Base-by-base conservation (phyloP, 495 filamentous ascomycete species). In the Neurospora tetraspora region DNA sequence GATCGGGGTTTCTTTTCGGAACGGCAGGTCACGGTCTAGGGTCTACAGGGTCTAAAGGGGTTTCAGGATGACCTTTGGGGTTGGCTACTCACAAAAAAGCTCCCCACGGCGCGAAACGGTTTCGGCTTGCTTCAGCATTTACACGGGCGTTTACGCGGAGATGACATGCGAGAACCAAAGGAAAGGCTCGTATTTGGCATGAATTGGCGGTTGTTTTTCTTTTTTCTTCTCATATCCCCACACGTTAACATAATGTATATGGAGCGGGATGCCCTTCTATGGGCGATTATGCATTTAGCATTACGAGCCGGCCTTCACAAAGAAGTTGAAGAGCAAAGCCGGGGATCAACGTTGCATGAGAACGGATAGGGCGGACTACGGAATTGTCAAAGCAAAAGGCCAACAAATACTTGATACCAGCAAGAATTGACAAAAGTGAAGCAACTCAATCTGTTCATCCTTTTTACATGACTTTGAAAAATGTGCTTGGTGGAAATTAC, bases 111-210 rank as follows among this genome's bases (percentile, higher is more conserved):
- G 72, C 40, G 36, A 43, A 70, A 70, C 38, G 68, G 37, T 23
- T 39, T 70, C 38, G 71, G 73, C 39, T 70, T 74, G 36, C 53
- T 68, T 69, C 45, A 73, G 74, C 74, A 75, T 75, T 75, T 75
- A 73, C 74, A 73, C n/a, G 74, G 74, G 74, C 68, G 61, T 73
- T 73, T 39, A 39, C 34, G 23, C 70, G 12, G 18, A 61, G 53
- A 61, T 34, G 53, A 34, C 27, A 61, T 34, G 53, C 53, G 27
- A 34, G 14, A 61, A 61, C 23, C 53, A 61, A 61, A 31, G 53
- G 27, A 18, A 34, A 8, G 53, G 53, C 53, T 61, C 53, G 53
- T 14, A 61, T 16, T 61, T 61, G 27, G 53, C 23, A 61, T 61
- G 53, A 61, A 31, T 61, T 53, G 36, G 27, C 36, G 68, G 34